Conservation (phyloP, 2,329 filamentous ascomycete species). For the Fusarium caatingaense region DNA sequence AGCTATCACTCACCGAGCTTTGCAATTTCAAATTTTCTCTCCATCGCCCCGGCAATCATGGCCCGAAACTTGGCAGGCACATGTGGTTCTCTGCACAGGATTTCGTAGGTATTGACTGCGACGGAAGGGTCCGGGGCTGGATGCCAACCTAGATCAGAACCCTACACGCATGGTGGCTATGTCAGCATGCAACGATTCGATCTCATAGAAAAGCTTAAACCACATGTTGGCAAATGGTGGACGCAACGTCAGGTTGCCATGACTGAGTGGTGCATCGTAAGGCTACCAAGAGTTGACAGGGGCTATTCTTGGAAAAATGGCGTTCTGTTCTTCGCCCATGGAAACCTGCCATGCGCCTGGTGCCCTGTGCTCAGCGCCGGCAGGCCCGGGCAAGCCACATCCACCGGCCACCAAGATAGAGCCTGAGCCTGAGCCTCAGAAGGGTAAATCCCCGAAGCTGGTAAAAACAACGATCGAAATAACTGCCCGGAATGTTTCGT, state of each 20-base stretch:
- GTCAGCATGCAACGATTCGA: conserved; percentile 39
- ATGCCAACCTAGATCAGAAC: conserved; percentile 9
- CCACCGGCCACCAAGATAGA: conserved; percentile 25
- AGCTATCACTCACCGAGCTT: conserved; percentile 29
- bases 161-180: conserved; percentile 34
- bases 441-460: conserved; percentile 27
- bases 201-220: conserved; percentile 39
- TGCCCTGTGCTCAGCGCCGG: conserved; percentile 39
- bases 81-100: conserved; percentile 16
- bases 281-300: conserved; percentile 27
- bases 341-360: conserved; percentile 11
- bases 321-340: conserved; percentile 32
- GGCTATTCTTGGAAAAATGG: conserved; percentile 45
- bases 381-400: conserved; percentile 34
- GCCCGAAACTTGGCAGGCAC: conserved; percentile 25
- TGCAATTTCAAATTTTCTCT: conserved; percentile 19
- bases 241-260: conserved; percentile 30
- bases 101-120: conserved; percentile 1
- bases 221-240: conserved; percentile 12
- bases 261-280: conserved; percentile 12
- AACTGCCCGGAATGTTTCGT: conserved; percentile 20
- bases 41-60: conserved; percentile 3
- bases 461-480: conserved; percentile 27
- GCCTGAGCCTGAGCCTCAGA: conserved; percentile 27
- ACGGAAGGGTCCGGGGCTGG: conserved; percentile 1